A percentile compares a stretch with the other conserved stretches of the same genome.
Conservation (phyloP, 2,329 filamentous ascomycete species). For the Colletotrichum tropicale region DNA sequence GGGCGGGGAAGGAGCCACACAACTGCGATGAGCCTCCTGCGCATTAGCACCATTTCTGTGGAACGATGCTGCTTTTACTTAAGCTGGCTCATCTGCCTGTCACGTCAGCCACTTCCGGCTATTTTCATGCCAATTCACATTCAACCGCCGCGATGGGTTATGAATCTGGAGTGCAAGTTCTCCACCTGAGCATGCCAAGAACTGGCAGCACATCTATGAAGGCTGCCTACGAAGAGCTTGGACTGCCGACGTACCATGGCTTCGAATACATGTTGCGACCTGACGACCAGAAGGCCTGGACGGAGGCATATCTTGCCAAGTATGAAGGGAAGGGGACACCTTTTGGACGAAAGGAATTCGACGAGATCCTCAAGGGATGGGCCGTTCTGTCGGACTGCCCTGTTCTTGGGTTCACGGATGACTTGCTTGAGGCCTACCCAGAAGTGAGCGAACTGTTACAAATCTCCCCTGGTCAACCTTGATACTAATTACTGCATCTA, state of each 20-base stretch:
- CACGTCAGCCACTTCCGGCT: neutral
- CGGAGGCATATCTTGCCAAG: conserved; percentile 22
- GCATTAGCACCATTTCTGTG: neutral
- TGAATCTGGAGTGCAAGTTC: neutral
- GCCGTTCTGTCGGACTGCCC: conserved; percentile 44
- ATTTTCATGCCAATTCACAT: too few species aligned
- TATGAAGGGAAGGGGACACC: conserved; percentile 16
- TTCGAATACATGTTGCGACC: neutral
- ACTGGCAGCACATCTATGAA: neutral
- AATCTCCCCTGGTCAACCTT: neutral
- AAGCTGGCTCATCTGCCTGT: neutral
- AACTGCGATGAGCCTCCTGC: neutral
- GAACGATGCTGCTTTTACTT: neutral
- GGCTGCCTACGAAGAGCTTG: neutral
- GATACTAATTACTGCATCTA: neutral
- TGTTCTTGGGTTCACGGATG: conserved; percentile 35
- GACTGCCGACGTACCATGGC: neutral
- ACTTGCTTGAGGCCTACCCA: conserved; percentile 45
- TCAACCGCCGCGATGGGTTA: neutral
- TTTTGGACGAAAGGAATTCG: conserved; percentile 18
- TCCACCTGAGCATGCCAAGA: neutral
- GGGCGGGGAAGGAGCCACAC: neutral
- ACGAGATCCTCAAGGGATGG: conserved; percentile 21
- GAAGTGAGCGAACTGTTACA: conserved; percentile 25
- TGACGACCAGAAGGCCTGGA: neutral